Evolutionary conservation across 2,329 filamentous ascomycete genomes (phyloP), one percentile per base, ranked within the genome.

Genomic region (Akanthomyces muscarius): DNA sequence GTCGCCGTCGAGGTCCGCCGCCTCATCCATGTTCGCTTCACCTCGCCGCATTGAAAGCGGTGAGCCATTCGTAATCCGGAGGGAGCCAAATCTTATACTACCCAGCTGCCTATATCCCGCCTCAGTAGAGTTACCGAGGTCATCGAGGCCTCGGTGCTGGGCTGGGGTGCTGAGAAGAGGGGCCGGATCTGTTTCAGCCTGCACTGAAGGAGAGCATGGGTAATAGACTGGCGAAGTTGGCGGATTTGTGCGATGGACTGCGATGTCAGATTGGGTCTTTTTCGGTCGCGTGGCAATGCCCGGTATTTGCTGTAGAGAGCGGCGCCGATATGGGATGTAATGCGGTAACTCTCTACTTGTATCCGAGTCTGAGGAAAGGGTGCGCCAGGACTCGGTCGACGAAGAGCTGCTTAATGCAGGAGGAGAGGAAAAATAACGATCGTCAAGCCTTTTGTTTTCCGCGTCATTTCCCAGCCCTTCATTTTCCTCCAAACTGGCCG

Each of bases 1-100:
- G 61, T 65, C 48, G 18, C 23, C 25, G 38, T 36, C 23, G 25
- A 33, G 18, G 18, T 13, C 28, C 25, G 48, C n/a, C 6, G n/a
- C 23, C 13, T 33, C 36, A 45, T 50, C 36, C 64, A 16, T n/a
- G 64, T 64, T 55, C 67, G 50, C n/a, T 71, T 69, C 14, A 65
- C 33, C 57, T 72, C 68, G 53, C 62, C 78, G 74, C 53, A 80
- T 84, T n/a, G 75, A 73, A 16, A 72, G 72, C 2, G 86, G 86
- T 3, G 77, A 75, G 16, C 84, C 86, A 71, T 89, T 89, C 25
- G 78, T 86, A 62, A 89, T 87, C 42, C 84, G 81, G 56, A 89
- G 69, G 1, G 84, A 84, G 2, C 86, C 86, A 60, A 86, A 80
- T 69, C 86, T 86, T 69, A 86, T 88, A 13, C 80, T 83, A 3